phyloP scores from a whole-genome alignment of 148 eudicot species.

The Agrostemma githago region DNA sequence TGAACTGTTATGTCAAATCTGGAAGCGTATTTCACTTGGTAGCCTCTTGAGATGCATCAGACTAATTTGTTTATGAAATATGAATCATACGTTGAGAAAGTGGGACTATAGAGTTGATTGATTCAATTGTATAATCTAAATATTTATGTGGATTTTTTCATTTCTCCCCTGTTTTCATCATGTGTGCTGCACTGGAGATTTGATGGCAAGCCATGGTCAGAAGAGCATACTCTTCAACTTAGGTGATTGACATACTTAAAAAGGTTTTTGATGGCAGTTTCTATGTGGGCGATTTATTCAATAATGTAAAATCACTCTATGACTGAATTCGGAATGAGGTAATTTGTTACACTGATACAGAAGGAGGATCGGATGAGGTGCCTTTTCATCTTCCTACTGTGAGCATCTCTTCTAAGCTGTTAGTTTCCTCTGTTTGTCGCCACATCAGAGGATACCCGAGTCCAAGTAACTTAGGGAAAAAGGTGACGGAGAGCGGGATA shows the following conservation, averaged over 20 bases:
- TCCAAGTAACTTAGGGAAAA: not conserved
- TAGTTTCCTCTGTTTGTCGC: not conserved
- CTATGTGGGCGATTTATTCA: not conserved
- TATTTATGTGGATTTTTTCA: no score
- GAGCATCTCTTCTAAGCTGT: not conserved
- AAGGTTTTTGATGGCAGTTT: slow-evolving; percentile 12
- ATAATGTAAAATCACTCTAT: not conserved
- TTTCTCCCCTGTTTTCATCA: slow-evolving; percentile 1
- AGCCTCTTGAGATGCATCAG: no score
- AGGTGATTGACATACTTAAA: slow-evolving; percentile 39
- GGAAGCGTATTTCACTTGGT: no score
- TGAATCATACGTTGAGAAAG: no score
- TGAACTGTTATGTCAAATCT: no score
- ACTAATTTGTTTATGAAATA: no score
- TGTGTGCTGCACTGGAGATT: slow-evolving; percentile 40
- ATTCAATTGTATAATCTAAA: no score
- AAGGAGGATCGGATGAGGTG: not conserved
- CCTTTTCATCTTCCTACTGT: not conserved
- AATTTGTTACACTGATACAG: not conserved
- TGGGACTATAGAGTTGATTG: no score
- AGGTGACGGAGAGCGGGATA: slow-evolving; percentile 4
- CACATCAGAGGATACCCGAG: not conserved
- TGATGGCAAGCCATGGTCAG: slow-evolving; percentile 72
- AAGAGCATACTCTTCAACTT: slow-evolving; percentile 74
- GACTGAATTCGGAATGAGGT: not conserved